Evolutionary conservation across 345 rosid genomes (phyloP).

Genomic region (Mangifera indica): DNA sequence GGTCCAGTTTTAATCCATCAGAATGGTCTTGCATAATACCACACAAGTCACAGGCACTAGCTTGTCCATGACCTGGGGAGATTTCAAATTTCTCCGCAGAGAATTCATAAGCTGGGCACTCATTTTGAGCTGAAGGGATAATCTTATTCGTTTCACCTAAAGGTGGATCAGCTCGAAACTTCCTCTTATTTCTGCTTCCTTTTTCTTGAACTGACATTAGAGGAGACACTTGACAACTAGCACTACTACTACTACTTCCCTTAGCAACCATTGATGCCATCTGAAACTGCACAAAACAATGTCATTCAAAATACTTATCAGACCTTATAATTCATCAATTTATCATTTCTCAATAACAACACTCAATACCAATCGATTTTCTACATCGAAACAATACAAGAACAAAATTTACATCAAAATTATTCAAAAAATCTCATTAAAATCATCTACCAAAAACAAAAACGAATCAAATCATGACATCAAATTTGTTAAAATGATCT

Average conservation of each 20-base stretch:
- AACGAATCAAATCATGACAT: slow-evolving; percentile 15
- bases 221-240: slow-evolving; percentile 38
- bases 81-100: slow-evolving; percentile 63
- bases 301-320: slow-evolving; percentile 10
- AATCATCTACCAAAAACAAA: slow-evolving; percentile 21
- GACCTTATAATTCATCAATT: slow-evolving; percentile 16
- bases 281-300: slow-evolving; percentile 39
- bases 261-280: slow-evolving; percentile 68
- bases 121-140: slow-evolving; percentile 38
- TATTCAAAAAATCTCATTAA: slow-evolving; percentile 8
- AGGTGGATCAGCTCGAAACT: slow-evolving; percentile 79
- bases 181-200: slow-evolving; percentile 86
- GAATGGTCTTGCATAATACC: slow-evolving; percentile 46
- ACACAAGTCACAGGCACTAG: slow-evolving; percentile 43
- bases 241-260: slow-evolving; percentile 38
- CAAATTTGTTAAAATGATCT: neutral
- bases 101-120: slow-evolving; percentile 53
- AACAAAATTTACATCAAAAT: slow-evolving; percentile 6
- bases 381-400: slow-evolving; percentile 10
- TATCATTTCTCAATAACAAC: slow-evolving; percentile 15
- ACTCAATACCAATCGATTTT: slow-evolving; percentile 4
- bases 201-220: slow-evolving; percentile 65
- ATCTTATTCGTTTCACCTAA: slow-evolving; percentile 40
- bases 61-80: slow-evolving; percentile 37
- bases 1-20: slow-evolving; percentile 61